These are phyloP conservation scores for Colletotrichum sp. DNA, from an alignment of 2,329 filamentous ascomycete genomes.

Conservation along the genomic window DNA sequence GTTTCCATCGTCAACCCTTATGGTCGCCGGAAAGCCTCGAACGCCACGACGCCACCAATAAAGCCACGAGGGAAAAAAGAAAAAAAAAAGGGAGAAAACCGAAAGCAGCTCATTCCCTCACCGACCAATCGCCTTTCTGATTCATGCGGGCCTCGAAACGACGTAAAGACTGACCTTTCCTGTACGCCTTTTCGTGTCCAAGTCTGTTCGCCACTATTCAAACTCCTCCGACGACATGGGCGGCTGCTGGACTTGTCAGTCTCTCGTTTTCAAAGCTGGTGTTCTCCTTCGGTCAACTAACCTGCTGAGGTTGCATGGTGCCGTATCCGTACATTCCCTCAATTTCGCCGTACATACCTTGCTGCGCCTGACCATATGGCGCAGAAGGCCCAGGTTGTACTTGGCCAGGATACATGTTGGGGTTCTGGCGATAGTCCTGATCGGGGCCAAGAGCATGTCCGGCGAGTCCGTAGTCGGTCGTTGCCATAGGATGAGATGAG, in stretches of 20 bases:
- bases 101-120: background rate
- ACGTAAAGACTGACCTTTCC: background rate
- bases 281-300: conserved; percentile 46
- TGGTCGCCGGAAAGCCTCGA: background rate
- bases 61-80: background rate
- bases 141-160: background rate
- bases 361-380: conserved; percentile 78
- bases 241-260: conserved; percentile 31
- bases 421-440: conserved; percentile 80
- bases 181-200: background rate
- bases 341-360: conserved; percentile 81
- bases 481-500: conserved; percentile 61
- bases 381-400: conserved; percentile 75
- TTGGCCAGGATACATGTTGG: conserved; percentile 81
- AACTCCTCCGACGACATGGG: conserved; percentile 52
- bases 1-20: background rate
- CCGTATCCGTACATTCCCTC: conserved; percentile 87
- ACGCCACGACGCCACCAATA: conserved; percentile 10
- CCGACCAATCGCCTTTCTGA: background rate
- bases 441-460: conserved; percentile 70
- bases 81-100: background rate
- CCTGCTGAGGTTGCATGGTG: conserved; percentile 82
- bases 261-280: background rate
- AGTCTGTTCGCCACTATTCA: conserved; percentile 36
- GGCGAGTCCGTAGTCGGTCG: conserved; percentile 65